Base-by-base conservation (phyloP, 2,329 filamentous ascomycete genomes). In the Phyllosticta citriasiana region DNA sequence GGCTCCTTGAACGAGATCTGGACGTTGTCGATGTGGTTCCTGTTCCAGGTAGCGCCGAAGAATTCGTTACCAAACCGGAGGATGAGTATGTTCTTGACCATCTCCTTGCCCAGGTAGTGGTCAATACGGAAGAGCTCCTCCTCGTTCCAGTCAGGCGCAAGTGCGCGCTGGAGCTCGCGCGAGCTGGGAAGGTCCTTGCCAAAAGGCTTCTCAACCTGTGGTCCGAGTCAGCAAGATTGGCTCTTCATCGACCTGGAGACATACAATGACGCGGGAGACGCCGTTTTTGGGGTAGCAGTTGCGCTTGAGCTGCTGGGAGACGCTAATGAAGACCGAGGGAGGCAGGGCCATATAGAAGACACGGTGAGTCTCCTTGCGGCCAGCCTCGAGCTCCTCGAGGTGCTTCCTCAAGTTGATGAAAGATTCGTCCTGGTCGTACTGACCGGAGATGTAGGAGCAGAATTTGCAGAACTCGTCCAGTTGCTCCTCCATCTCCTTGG, bases 11-110 rank as follows among this genome's bases (percentile, higher is more conserved):
- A 99, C 55, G 94, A 91, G 73, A 99, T 97, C 80, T 84, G 64
- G 57, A 99, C 88, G 71, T 96, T 99, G 80, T 97, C 94, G 79
- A 99, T 99, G 82, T 97, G 93, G 77, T 97, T 92, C 68, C 94
- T 86, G 82, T 97, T 99, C 94, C 94, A 99, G 63, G 93, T 99
- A 53, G 94, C 93, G 67, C 92, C 92, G 69, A 99, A 89, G 83
- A 99, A 99, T 68, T 96, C 92, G 81, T 99, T 99, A 69, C 94
- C 95, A 74, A 99, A 99, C 73, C 95, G 86, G 67, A 99, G 84
- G 69, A 99, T 97, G 67, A 99, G 83, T 68, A 99, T 95, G 79
- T 99, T 99, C 86, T 99, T 99, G 71, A 99, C 94, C 94, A 99
- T 99, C 79, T 99, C 94, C 83, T 99, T 99, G 71, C 95, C 95